These are phyloP conservation scores for Pseudovirgaria hyperparasitica DNA, from an alignment of 2,329 filamentous ascomycete species.

Conservation along the genomic window DNA sequence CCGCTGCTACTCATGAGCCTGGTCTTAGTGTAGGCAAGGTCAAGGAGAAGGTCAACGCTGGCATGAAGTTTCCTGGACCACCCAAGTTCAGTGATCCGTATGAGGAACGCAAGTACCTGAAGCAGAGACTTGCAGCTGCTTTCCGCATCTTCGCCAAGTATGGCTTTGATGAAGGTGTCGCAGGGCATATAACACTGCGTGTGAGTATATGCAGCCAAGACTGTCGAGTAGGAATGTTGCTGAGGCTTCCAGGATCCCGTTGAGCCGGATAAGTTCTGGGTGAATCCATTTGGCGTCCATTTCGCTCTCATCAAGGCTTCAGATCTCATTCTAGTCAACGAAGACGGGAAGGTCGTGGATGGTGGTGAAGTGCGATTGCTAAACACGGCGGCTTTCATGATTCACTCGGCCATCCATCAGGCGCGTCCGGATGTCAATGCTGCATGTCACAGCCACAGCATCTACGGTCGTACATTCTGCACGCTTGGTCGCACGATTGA, in stretches of 20 bases:
- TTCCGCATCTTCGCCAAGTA: constrained; percentile 27
- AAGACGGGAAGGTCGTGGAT: constrained; percentile 48
- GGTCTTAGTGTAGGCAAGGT: constrained; percentile 15
- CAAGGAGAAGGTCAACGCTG: constrained; percentile 11
- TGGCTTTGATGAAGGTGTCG: constrained; percentile 34
- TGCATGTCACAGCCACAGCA: constrained; percentile 45
- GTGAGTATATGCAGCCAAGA: constrained; percentile 13
- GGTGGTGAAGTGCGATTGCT: constrained; percentile 35
- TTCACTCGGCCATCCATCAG: constrained; percentile 46
- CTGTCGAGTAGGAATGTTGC: background rate
- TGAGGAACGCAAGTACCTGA: constrained; percentile 24
- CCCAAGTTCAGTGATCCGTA: constrained; percentile 24
- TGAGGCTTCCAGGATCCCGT: constrained; percentile 36
- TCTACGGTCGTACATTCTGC: constrained; percentile 50
- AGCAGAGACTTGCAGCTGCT: constrained; percentile 23
- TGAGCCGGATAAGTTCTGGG: constrained; percentile 48
- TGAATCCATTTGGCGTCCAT: constrained; percentile 52
- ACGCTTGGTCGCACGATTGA: constrained; percentile 46
- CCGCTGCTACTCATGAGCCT: constrained; percentile 17
- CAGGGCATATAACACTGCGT: constrained; percentile 50
- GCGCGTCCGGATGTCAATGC: constrained; percentile 47
- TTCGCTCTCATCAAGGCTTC: constrained; percentile 51
- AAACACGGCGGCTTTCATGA: constrained; percentile 42
- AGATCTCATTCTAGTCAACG: constrained; percentile 55
- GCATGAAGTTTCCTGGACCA: constrained; percentile 12